Percentiles rank a stretch among this genome's conserved stretches.
These are phyloP conservation scores for Thermochaetoides thermophila DNA, from an alignment of 495 filamentous ascomycete genomes.

Conservation along the genomic window DNA sequence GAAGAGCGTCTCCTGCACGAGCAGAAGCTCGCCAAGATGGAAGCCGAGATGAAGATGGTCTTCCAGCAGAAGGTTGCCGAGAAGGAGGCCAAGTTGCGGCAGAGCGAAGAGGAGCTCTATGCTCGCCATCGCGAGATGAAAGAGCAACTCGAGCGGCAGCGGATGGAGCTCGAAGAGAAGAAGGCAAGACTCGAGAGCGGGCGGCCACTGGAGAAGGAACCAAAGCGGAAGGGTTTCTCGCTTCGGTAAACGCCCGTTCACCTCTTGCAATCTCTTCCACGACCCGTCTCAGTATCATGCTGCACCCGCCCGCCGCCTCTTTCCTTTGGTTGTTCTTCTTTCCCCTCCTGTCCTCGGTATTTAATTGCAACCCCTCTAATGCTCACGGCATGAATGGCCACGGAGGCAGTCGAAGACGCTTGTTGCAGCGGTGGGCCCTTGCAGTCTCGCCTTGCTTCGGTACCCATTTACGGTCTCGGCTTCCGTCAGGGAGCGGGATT, in stretches of 20 bases:
- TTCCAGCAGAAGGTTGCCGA: slow-evolving; percentile 99
- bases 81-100: slow-evolving; percentile 98
- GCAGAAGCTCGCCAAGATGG: slow-evolving; percentile 99
- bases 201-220: slow-evolving; percentile 90
- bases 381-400: slow-evolving; percentile 18
- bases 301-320: slow-evolving; percentile 32
- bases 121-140: slow-evolving; percentile 98
- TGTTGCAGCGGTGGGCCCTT: slow-evolving; percentile 3
- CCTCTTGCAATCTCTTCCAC: slow-evolving; percentile 18
- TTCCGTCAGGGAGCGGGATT: no score
- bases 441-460: no score
- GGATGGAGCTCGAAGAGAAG: slow-evolving; percentile 92
- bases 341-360: slow-evolving; percentile 27
- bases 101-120: slow-evolving; percentile 97
- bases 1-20: slow-evolving; percentile 96
- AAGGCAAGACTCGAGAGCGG: slow-evolving; percentile 85
- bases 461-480: no score
- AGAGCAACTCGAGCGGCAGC: slow-evolving; percentile 91
- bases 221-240: slow-evolving; percentile 94
- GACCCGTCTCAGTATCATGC: slow-evolving; percentile 34
- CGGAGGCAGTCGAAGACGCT: slow-evolving; percentile 12
- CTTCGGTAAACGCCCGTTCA: slow-evolving; percentile 51
- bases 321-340: slow-evolving; percentile 23
- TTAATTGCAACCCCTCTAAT: slow-evolving; percentile 36
- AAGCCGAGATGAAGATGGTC: slow-evolving; percentile 99